Percentiles rank a stretch among this genome's conserved stretches.
These are phyloP conservation scores for Calonectria crousiana DNA, from an alignment of 2,329 filamentous ascomycete genomes.

Conservation along the genomic window DNA sequence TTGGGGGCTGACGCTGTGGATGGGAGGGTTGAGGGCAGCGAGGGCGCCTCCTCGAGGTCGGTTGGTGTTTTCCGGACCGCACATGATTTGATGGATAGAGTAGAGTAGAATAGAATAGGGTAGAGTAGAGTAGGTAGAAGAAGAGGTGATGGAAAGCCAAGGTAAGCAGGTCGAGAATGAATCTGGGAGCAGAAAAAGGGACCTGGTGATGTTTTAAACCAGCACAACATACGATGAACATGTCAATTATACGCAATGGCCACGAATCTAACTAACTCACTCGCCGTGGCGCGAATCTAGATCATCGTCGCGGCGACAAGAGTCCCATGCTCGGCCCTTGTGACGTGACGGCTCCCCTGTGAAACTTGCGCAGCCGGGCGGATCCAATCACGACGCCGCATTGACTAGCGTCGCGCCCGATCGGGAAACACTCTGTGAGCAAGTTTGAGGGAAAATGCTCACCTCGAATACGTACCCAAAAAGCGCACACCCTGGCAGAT, in stretches of 20 bases:
- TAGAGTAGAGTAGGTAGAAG: not conserved
- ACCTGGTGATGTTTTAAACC: not conserved
- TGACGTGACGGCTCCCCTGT: not conserved
- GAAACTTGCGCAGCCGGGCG: constrained; percentile 36
- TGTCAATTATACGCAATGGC: not conserved
- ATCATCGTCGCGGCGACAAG: not conserved
- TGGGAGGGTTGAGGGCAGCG: constrained; percentile 54
- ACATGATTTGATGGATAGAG: constrained; percentile 50
- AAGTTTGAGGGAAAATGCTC: constrained; percentile 41
- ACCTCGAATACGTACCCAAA: not conserved
- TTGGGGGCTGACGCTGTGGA: constrained; percentile 15
- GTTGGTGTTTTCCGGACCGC: constrained; percentile 56
- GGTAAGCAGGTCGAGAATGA: not conserved
- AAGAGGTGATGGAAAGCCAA: not conserved
- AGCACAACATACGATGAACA: not conserved
- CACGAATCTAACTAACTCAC: constrained; percentile 10
- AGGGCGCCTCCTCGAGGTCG: constrained; percentile 60
- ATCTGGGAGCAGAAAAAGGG: not conserved
- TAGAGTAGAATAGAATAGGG: not conserved
- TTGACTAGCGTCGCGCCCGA: constrained; percentile 37
- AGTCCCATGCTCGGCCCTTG: constrained; percentile 1
- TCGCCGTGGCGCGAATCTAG: not conserved
- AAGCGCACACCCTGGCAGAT: not conserved
- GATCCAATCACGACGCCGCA: constrained; percentile 46
- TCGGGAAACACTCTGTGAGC: constrained; percentile 44